These are phyloP conservation scores for Jamesozyma jinghongensis DNA, from an alignment of 805 yeast genomes.

Conservation along the genomic window DNA sequence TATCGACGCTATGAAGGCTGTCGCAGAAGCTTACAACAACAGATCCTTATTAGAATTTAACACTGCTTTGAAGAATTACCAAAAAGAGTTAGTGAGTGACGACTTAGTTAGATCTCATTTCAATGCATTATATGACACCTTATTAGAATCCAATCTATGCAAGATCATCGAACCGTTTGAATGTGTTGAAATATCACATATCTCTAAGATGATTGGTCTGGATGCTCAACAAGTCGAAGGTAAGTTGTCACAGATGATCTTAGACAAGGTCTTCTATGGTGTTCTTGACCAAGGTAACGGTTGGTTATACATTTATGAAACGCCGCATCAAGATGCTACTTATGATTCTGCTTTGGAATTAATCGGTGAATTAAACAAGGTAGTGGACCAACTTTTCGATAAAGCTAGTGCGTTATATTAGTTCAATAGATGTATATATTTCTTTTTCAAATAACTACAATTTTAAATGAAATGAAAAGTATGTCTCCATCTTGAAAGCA, in stretches of 20 bases:
- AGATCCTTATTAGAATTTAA: conserved; percentile 90
- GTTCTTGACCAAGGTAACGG: conserved; percentile 98
- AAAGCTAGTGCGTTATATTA: conserved; percentile 81
- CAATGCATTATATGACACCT: conserved; percentile 83
- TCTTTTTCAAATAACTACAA: background rate
- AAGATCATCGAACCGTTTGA: conserved; percentile 95
- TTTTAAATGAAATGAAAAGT: background rate
- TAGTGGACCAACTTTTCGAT: conserved; percentile 85
- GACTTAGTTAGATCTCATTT: conserved; percentile 85
- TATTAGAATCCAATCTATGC: conserved; percentile 85
- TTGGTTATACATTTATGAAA: conserved; percentile 86
- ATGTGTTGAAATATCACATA: conserved; percentile 86
- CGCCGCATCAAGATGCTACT: conserved; percentile 79
- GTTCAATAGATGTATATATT: conserved; percentile 2
- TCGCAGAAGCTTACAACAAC: conserved; percentile 80
- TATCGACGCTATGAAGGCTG: conserved; percentile 92
- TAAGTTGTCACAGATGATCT: conserved; percentile 89
- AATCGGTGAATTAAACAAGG: conserved; percentile 76
- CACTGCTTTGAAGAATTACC: conserved; percentile 61
- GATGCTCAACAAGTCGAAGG: conserved; percentile 86
- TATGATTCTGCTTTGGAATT: conserved; percentile 83
- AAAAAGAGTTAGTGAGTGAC: conserved; percentile 72
- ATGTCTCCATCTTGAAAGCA: no score
- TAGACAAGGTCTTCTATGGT: conserved; percentile 91
- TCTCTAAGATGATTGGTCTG: conserved; percentile 80